These are phyloP conservation scores for Amanita fuliginea DNA, from an alignment of 768 basidiomycete species.

Conservation along the genomic window DNA sequence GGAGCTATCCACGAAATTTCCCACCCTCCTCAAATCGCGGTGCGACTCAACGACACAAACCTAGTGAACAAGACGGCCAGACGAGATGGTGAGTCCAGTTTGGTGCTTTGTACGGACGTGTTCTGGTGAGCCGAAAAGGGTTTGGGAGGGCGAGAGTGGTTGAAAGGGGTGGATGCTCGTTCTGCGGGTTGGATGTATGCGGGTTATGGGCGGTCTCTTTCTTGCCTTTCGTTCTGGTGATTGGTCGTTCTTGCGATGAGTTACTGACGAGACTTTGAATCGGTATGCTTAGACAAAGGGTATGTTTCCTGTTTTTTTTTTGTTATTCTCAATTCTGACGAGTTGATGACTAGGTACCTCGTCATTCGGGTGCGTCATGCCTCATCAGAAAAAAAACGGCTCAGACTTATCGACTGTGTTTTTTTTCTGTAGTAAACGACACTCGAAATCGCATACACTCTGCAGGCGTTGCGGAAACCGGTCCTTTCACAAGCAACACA, in stretches of 20 bases:
- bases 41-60: too few relatives aligned
- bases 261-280: constrained; percentile 12
- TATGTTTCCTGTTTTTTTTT: constrained; percentile 32
- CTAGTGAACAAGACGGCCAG: constrained; percentile 19
- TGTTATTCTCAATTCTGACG: not conserved
- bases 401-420: not conserved
- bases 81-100: constrained; percentile 33
- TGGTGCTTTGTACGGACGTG: constrained; percentile 7
- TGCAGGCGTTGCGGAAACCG: constrained; percentile 96
- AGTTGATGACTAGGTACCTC: constrained; percentile 62
- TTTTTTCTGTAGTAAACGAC: constrained; percentile 64
- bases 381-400: too few relatives aligned
- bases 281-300: constrained; percentile 65
- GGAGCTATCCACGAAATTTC: not conserved
- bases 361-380: constrained; percentile 74
- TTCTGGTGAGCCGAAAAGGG: constrained; percentile 13
- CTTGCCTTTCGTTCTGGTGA: constrained; percentile 1
- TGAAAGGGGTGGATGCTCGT: constrained; percentile 1
- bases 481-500: constrained; percentile 97
- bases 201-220: not conserved
- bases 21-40: not conserved
- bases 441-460: constrained; percentile 94
- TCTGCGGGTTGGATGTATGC: constrained; percentile 11
- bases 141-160: constrained; percentile 10
- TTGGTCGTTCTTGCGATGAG: constrained; percentile 1